These are phyloP conservation scores for Lentinus brumalis DNA, from an alignment of 768 basidiomycete genomes.

Conservation along the genomic window DNA sequence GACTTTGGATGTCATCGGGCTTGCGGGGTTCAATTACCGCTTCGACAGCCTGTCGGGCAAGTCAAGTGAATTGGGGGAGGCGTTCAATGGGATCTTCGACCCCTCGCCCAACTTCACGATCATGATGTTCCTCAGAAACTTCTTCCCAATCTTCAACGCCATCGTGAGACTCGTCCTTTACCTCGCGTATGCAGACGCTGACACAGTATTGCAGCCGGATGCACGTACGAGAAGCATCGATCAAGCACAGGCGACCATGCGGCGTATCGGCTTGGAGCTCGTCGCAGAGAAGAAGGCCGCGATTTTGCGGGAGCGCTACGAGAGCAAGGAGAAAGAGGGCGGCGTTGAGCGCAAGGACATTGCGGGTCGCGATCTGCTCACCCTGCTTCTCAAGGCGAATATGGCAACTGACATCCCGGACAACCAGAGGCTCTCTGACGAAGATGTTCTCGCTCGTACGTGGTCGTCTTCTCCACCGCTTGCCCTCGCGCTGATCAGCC, in stretches of 20 bases:
- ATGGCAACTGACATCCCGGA: conserved; percentile 61
- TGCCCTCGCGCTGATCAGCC: neutral
- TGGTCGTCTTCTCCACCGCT: neutral
- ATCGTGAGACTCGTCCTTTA: conserved; percentile 17
- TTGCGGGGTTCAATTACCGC: conserved; percentile 22
- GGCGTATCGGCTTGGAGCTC: conserved; percentile 31
- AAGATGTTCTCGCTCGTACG: conserved; percentile 63
- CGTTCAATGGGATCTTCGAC: conserved; percentile 31
- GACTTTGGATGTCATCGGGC: conserved; percentile 46
- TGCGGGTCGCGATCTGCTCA: conserved; percentile 55
- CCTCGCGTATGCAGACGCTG: neutral
- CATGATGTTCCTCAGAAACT: conserved; percentile 9
- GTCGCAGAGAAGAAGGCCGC: conserved; percentile 36
- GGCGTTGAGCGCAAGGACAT: conserved; percentile 37
- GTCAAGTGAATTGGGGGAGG: conserved; percentile 33
- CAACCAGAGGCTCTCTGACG: conserved; percentile 58
- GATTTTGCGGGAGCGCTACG: conserved; percentile 21
- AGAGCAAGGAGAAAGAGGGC: conserved; percentile 20
- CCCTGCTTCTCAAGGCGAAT: conserved; percentile 63
- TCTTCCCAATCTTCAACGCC: conserved; percentile 26
- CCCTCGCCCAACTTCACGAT: neutral
- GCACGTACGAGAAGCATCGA: conserved; percentile 4
- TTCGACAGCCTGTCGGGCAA: neutral
- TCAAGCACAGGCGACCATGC: conserved; percentile 24
- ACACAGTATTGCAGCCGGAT: conserved; percentile 10